Percentiles rank a stretch among this genome's conserved stretches.
Conservation (phyloP, 2,329 filamentous ascomycete genomes). For the Colletotrichum simmondsii region DNA sequence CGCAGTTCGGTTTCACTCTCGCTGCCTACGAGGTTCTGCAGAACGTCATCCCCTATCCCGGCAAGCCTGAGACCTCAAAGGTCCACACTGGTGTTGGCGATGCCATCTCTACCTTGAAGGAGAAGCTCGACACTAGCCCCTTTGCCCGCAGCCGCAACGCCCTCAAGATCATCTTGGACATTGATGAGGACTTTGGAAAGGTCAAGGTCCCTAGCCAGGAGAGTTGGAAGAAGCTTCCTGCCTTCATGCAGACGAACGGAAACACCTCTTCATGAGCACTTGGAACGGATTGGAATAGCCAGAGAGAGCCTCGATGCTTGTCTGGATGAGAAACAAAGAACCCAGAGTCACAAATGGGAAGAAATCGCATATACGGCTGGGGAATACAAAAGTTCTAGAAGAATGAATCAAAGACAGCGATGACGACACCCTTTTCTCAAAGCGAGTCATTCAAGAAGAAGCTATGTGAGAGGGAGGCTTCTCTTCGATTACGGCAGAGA, state of each 20-base stretch:
- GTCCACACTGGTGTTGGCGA: constrained; percentile 70
- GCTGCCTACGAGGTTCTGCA: constrained; percentile 95
- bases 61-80: constrained; percentile 63
- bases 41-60: constrained; percentile 81
- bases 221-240: constrained; percentile 64
- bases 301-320: not conserved
- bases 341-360: constrained; percentile 3
- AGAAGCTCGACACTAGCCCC: constrained; percentile 66
- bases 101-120: constrained; percentile 70
- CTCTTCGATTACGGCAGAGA: not conserved
- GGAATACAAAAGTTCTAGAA: constrained; percentile 23
- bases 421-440: not conserved
- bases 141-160: constrained; percentile 82
- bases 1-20: constrained; percentile 97
- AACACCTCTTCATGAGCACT: constrained; percentile 5
- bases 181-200: constrained; percentile 92
- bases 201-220: constrained; percentile 68
- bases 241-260: constrained; percentile 48
- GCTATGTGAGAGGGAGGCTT: constrained; percentile 17
- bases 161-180: constrained; percentile 92
- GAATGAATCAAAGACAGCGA: constrained; percentile 20
- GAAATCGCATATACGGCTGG: constrained; percentile 26
- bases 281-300: not conserved
- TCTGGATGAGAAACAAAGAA: constrained; percentile 5
- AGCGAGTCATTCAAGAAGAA: constrained; percentile 9